Conservation (phyloP, 495 filamentous ascomycete genomes). For the Talaromyces adpressus region DNA sequence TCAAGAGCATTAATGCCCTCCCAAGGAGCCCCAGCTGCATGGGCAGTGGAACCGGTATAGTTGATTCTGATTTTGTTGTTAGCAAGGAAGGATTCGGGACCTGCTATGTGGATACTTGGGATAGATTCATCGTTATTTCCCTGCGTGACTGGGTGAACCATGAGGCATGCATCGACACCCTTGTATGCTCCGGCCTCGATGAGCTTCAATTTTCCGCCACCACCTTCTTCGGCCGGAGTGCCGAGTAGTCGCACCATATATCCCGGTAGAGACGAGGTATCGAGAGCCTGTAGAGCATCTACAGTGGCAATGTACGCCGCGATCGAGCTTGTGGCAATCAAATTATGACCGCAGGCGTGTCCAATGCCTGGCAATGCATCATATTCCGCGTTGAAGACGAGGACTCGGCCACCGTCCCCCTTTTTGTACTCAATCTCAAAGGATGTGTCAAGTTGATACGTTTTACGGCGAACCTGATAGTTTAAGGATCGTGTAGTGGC, state of each 20-base stretch:
- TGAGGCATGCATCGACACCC: conserved; percentile 40
- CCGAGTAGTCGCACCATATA: conserved; percentile 30
- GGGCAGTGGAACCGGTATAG: conserved; percentile 42
- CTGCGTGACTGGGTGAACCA: conserved; percentile 45
- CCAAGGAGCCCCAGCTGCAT: conserved; percentile 56
- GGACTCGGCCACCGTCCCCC: conserved; percentile 36
- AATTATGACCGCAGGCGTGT: conserved; percentile 42
- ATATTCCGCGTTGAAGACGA: conserved; percentile 55
- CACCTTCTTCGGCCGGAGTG: conserved; percentile 36
- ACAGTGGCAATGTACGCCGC: conserved; percentile 32
- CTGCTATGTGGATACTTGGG: conserved; percentile 20
- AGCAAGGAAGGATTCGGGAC: conserved; percentile 41
- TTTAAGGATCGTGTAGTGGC: conserved; percentile 11
- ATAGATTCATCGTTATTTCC: conserved; percentile 18
- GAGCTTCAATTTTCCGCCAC: conserved; percentile 40
- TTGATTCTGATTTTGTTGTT: conserved; percentile 42
- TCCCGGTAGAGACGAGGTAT: conserved; percentile 1
- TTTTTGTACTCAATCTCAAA: conserved; percentile 47
- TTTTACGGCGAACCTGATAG: conserved; percentile 30
- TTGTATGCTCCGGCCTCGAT: conserved; percentile 44
- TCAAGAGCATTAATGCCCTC: conserved; percentile 60
- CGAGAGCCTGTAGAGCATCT: conserved; percentile 18
- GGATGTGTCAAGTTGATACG: conserved; percentile 48
- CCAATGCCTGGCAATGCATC: conserved; percentile 40
- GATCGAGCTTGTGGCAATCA: conserved; percentile 38